phyloP scores from a whole-genome alignment of 306 rosid species.

The Glycine latifolia region DNA sequence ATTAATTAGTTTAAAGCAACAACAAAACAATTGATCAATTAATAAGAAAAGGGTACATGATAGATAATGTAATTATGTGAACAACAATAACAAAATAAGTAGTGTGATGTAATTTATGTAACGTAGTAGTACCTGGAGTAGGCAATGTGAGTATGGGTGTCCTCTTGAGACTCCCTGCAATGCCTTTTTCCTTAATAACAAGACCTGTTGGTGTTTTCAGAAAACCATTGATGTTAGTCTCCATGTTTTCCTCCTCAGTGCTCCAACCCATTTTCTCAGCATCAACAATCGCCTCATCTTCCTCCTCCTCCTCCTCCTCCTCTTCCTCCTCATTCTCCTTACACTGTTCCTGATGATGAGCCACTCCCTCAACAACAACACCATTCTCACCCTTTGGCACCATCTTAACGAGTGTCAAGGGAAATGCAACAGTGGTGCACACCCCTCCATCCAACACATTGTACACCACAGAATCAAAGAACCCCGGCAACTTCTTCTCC shows the following conservation, averaged over 20 bases:
- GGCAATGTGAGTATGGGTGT: conserved; percentile 3
- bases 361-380: conserved; percentile 9
- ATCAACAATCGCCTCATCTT: conserved; percentile 47
- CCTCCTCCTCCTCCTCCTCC: conserved; percentile 47
- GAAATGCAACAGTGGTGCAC: conserved; percentile 49
- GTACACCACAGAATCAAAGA: conserved; percentile 56
- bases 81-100: neutral
- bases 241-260: conserved; percentile 50
- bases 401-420: conserved; percentile 47
- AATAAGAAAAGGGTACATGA: conserved; percentile 13
- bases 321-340: conserved; percentile 29
- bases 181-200: neutral
- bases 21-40: conserved; percentile 34
- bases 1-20: conserved; percentile 24
- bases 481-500: conserved; percentile 57
- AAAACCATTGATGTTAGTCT: conserved; percentile 22
- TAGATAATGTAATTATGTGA: neutral
- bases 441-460: conserved; percentile 54
- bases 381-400: conserved; percentile 15
- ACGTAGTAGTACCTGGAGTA: conserved; percentile 40
- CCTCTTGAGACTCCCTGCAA: conserved; percentile 9
- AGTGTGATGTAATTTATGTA: neutral
- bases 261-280: too few relatives aligned
- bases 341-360: neutral
- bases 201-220: conserved; percentile 11